Conservation (phyloP, 2,329 filamentous ascomycete genomes). For the Sporothrix dimorphospora region DNA sequence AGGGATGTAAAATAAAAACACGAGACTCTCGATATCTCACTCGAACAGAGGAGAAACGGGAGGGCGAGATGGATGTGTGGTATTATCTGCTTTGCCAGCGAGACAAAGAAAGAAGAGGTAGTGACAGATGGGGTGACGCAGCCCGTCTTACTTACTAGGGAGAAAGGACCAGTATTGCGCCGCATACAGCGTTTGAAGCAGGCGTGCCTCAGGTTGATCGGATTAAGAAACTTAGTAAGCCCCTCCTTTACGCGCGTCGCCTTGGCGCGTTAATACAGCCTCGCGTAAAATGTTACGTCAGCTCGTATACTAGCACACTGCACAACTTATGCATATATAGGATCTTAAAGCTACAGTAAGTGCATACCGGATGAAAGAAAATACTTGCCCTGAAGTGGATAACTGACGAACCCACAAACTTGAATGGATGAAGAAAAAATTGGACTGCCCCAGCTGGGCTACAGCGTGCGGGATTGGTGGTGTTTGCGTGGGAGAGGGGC, state of each 20-base stretch:
- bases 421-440: conserved; percentile 32
- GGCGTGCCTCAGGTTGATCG: conserved; percentile 8
- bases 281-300: conserved; percentile 11
- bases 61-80: not conserved
- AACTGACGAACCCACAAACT: conserved; percentile 46
- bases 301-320: not conserved
- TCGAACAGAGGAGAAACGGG: not conserved
- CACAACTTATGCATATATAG: not conserved
- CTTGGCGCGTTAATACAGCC: conserved; percentile 14
- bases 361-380: conserved; percentile 29
- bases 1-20: not conserved
- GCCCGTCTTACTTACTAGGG: not conserved
- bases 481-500: conserved; percentile 7
- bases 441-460: conserved; percentile 11
- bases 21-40: conserved; percentile 3
- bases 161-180: conserved; percentile 2
- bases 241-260: not conserved
- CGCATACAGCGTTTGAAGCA: not conserved
- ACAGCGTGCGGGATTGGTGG: conserved; percentile 10
- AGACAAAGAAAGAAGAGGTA: not conserved
- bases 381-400: conserved; percentile 34
- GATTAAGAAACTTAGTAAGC: not conserved
- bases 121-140: conserved; percentile 22
- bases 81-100: not conserved
- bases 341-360: not conserved